Conservation (phyloP, 345 rosid genomes). For the Garcia nutans region DNA sequence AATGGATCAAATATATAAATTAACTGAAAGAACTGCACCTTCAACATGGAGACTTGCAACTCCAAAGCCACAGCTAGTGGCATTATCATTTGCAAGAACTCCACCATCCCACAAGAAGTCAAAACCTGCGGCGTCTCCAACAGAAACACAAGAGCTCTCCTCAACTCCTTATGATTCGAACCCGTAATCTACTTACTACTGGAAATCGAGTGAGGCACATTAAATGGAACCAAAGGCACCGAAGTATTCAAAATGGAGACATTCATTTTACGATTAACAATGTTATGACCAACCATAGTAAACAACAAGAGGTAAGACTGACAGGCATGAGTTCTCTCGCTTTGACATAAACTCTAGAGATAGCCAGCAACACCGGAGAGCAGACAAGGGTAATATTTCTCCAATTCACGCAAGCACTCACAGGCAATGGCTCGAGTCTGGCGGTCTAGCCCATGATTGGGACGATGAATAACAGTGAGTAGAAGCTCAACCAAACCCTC, state of each 20-base stretch:
- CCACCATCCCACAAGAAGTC: slow-evolving; percentile 80
- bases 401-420: slow-evolving; percentile 86
- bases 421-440: slow-evolving; percentile 80
- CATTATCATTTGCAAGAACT: slow-evolving; percentile 74
- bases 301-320: slow-evolving; percentile 78
- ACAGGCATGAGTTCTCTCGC: slow-evolving; percentile 87
- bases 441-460: slow-evolving; percentile 81
- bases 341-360: slow-evolving; percentile 83
- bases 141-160: slow-evolving; percentile 82
- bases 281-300: slow-evolving; percentile 52
- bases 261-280: slow-evolving; percentile 50
- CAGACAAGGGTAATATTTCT: slow-evolving; percentile 72
- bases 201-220: slow-evolving; percentile 49
- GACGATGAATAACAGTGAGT: slow-evolving; percentile 70
- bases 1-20: slow-evolving; percentile 79
- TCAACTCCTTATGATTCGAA: slow-evolving; percentile 82
- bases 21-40: slow-evolving; percentile 87
- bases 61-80: slow-evolving; percentile 74
- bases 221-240: slow-evolving; percentile 78
- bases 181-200: slow-evolving; percentile 37
- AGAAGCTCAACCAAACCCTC: slow-evolving; percentile 70
- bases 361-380: slow-evolving; percentile 72
- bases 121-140: slow-evolving; percentile 78
- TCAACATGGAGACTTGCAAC: slow-evolving; percentile 87
- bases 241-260: slow-evolving; percentile 72